Evolutionary conservation across 2,329 filamentous ascomycete genomes (phyloP).

Genomic region (Sarocladium brachiariae): DNA sequence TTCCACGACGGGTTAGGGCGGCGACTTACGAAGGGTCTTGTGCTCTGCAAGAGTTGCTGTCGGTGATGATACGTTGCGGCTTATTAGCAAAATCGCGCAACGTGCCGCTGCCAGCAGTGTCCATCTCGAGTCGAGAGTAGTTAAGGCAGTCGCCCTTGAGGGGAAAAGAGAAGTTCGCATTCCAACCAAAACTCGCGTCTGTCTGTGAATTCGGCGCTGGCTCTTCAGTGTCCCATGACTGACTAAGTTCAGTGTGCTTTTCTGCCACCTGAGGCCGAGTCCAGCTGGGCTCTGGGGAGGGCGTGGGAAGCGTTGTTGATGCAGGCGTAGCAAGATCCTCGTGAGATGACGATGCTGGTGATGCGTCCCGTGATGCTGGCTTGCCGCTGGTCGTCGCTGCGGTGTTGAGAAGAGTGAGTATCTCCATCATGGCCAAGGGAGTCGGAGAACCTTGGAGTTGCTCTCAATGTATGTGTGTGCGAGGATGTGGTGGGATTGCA

Average conservation of each 20-base stretch:
- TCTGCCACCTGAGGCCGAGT: constrained; percentile 5
- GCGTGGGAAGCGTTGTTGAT: constrained; percentile 5
- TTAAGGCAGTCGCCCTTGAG: not conserved
- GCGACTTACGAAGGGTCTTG: not conserved
- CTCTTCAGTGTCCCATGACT: constrained; percentile 4
- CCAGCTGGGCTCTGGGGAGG: constrained; percentile 8
- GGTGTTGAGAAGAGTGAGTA: constrained; percentile 6
- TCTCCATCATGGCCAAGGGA: constrained; percentile 4
- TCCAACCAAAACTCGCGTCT: constrained; percentile 2
- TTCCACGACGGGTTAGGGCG: not conserved
- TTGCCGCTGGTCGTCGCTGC: constrained; percentile 1
- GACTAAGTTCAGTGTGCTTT: not conserved
- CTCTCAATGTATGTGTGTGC: not conserved
- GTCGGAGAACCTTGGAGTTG: not conserved
- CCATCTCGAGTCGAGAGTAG: not conserved
- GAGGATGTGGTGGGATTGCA: constrained; percentile 4
- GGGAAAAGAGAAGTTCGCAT: constrained; percentile 6
- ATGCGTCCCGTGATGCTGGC: constrained; percentile 1
- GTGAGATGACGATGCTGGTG: constrained; percentile 1
- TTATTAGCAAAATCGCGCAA: not conserved
- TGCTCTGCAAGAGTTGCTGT: not conserved
- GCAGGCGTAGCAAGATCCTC: constrained; percentile 3
- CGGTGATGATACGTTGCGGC: not conserved
- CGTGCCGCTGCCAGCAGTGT: not conserved
- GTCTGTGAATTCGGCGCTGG: not conserved